A percentile compares a stretch with the other conserved stretches of the same genome.
These are phyloP conservation scores for Aplosporella prunicola DNA, from an alignment of 2,329 filamentous ascomycete species.

Conservation along the genomic window DNA sequence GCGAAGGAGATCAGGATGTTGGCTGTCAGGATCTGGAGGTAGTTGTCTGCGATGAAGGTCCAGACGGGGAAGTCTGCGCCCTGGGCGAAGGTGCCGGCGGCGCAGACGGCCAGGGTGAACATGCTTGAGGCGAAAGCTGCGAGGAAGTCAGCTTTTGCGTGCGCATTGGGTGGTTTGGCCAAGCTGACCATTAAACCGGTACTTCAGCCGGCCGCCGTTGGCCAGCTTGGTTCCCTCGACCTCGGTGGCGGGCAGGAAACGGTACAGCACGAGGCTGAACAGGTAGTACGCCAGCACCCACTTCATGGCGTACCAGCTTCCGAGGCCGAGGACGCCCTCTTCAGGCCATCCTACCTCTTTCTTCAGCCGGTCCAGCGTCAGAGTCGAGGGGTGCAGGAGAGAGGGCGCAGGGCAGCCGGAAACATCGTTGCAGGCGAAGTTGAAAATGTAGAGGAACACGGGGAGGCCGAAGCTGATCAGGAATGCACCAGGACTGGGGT, in stretches of 20 bases:
- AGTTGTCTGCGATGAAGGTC: constrained; percentile 89
- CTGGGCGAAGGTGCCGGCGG: constrained; percentile 63
- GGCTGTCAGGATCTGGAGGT: constrained; percentile 72
- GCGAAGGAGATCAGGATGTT: constrained; percentile 68
- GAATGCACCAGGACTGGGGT: constrained; percentile 20
- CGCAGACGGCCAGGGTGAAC: constrained; percentile 58
- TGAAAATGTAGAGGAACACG: constrained; percentile 64
- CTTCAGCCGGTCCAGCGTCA: constrained; percentile 65
- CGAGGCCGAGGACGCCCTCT: constrained; percentile 58
- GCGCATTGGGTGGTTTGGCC: too few species aligned
- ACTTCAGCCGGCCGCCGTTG: constrained; percentile 65
- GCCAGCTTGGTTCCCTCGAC: constrained; percentile 60
- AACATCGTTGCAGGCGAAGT: constrained; percentile 85
- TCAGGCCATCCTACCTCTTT: constrained; percentile 66
- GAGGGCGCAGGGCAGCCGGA: constrained; percentile 84
- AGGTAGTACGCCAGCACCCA: constrained; percentile 70
- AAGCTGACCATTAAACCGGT: constrained; percentile 55
- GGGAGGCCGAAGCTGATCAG: constrained; percentile 74
- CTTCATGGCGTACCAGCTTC: constrained; percentile 57
- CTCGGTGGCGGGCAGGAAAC: constrained; percentile 65
- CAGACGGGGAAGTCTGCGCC: constrained; percentile 79
- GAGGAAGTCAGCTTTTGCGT: not conserved
- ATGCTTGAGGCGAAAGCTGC: constrained; percentile 67
- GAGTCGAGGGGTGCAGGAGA: constrained; percentile 59
- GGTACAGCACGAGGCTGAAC: constrained; percentile 65